phyloP scores from a whole-genome alignment of 2,329 filamentous ascomycete species.

The Metarhizium humberi region DNA sequence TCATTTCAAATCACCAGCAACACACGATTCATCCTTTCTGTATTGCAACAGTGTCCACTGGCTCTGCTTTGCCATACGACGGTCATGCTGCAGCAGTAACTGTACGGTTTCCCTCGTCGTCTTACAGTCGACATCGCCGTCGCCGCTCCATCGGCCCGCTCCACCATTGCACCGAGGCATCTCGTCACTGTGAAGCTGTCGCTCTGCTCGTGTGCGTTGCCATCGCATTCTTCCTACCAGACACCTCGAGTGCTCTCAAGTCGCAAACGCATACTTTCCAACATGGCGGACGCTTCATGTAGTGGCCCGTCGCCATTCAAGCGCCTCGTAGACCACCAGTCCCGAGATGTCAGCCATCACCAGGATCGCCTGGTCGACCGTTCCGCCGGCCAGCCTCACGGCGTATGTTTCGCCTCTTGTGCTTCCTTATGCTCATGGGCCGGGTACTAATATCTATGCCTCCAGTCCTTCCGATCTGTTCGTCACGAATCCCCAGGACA shows the following conservation, averaged over 20 bases:
- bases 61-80: background rate
- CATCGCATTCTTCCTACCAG: background rate
- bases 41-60: background rate
- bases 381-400: slow-evolving; percentile 16
- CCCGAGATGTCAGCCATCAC: slow-evolving; percentile 30
- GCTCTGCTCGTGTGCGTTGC: background rate
- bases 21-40: too few relatives aligned
- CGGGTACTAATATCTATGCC: background rate
- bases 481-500: slow-evolving; percentile 18
- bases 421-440: background rate
- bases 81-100: background rate
- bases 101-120: background rate
- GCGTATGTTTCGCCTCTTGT: slow-evolving; percentile 17
- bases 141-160: background rate
- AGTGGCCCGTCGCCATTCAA: slow-evolving; percentile 34
- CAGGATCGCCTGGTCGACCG: slow-evolving; percentile 28
- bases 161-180: slow-evolving; percentile 4
- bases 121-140: background rate
- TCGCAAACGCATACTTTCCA: background rate
- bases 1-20: background rate
- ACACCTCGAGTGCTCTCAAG: background rate
- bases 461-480: slow-evolving; percentile 25
- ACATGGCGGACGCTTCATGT: slow-evolving; percentile 33
- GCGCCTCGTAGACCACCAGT: slow-evolving; percentile 31
- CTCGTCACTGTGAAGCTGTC: background rate